Base-by-base conservation (phyloP, 2,329 filamentous ascomycete species). In the Bipolaris oryzae region DNA sequence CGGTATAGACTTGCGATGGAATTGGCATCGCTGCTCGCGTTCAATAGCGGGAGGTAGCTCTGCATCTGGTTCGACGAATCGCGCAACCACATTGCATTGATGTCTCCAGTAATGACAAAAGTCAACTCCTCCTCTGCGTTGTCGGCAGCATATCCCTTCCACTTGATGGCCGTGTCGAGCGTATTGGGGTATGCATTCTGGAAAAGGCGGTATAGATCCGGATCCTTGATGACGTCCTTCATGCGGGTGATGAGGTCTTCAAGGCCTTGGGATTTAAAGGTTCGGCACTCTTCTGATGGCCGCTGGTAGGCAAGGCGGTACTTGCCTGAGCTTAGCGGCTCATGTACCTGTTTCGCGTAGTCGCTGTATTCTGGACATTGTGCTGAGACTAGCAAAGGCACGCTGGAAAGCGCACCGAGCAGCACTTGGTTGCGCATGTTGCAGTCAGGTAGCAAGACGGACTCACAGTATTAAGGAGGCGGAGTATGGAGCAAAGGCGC, bases 121-220 rank as follows among this genome's bases (percentile, higher is more conserved):
- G 84, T 83, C 57, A 89, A 76, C 73, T 91, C 88, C 72, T 91
- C 87, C 1, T 82, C 81, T 0, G 81, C 73, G 63, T 85, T 81
- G 56, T 85, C 80, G 33, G 80, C 81, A 0, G 85, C 80, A 49
- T 79, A 77, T 1, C 89, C 89, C 52, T 83, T 85, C 88, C 88
- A 91, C 58, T 82, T 82, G 39, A 91, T 83, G 0, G 89, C 88
- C 0, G 89, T 91, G 68, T 92, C 89, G 10, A 92, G 79, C 0
- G 89, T 91, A 73, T 91, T 92, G 0, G 89, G 89, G 70, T 86
- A 92, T 1, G 86, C 80, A 71, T 92, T 92, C 63, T 86, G 77
- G 69, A 92, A 92, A 10, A 92, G 79, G 3, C 87, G 82, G 71
- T 83, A 87, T 18, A 92, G 80, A 71, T 93, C 90, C 0, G 79